Evolutionary conservation across 371 early-diverging fungal genomes (phyloP).

Genomic region (Umbelopsis sp.): DNA sequence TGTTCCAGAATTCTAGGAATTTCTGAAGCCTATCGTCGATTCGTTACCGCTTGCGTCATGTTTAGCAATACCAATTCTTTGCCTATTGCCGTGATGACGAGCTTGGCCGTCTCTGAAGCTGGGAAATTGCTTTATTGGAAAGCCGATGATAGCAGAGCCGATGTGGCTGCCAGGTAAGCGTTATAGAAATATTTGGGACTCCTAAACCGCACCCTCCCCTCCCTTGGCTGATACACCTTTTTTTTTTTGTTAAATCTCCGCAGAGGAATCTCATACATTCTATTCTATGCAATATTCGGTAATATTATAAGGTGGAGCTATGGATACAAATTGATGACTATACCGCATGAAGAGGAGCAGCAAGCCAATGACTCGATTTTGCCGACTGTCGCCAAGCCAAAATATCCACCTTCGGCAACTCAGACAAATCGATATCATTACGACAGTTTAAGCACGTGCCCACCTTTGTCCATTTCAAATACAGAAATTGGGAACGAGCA

Average conservation of each 20-base stretch:
- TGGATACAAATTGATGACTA: slow-evolving; percentile 64
- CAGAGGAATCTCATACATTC: slow-evolving; percentile 75
- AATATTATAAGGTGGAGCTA: slow-evolving; percentile 80
- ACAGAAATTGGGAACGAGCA: slow-evolving; percentile 13
- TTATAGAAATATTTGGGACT: neutral
- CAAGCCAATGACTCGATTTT: slow-evolving; percentile 18
- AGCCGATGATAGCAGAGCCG: slow-evolving; percentile 60
- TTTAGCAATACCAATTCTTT: slow-evolving; percentile 77
- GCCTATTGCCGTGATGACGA: slow-evolving; percentile 73
- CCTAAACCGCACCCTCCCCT: neutral
- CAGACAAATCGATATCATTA: slow-evolving; percentile 30
- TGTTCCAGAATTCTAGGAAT: slow-evolving; percentile 49
- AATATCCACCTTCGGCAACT: slow-evolving; percentile 20
- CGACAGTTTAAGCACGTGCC: slow-evolving; percentile 12
- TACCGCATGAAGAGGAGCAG: slow-evolving; percentile 23
- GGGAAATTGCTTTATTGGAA: slow-evolving; percentile 61
- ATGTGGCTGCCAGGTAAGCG: slow-evolving; percentile 64
- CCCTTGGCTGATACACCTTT: neutral
- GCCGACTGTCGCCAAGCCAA: slow-evolving; percentile 3
- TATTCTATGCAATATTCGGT: slow-evolving; percentile 75
- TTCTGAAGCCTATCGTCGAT: slow-evolving; percentile 56
- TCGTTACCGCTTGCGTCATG: slow-evolving; percentile 68
- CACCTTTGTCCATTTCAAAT: slow-evolving; percentile 6
- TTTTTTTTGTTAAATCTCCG: slow-evolving; percentile 15
- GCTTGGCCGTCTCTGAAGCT: slow-evolving; percentile 70